Conservation (phyloP, 228 moss, liverwort and hornwort genomes). For the Sphagnum fallax region DNA sequence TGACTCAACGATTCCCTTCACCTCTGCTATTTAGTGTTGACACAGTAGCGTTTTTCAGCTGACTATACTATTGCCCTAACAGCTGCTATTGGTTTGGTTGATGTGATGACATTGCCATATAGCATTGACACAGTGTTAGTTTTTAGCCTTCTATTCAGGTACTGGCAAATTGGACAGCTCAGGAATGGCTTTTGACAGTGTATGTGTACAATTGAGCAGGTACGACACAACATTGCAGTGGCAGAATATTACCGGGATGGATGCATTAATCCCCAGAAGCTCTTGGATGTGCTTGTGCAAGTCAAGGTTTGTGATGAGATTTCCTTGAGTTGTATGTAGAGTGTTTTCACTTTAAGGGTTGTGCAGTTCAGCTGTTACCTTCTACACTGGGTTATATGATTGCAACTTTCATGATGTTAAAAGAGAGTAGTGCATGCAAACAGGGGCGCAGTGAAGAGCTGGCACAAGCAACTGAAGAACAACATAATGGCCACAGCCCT, state of each 20-base stretch:
- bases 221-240: slow-evolving; percentile 84
- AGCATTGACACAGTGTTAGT: no score
- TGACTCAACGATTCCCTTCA: no score
- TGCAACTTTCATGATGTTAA: background rate
- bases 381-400: no score
- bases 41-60: no score
- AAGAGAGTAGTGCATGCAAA: background rate
- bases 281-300: slow-evolving; percentile 71
- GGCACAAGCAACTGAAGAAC: slow-evolving; percentile 72
- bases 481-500: slow-evolving; percentile 53
- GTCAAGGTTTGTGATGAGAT: slow-evolving; percentile 55
- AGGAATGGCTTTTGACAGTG: background rate
- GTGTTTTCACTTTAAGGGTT: background rate
- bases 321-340: background rate
- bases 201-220: slow-evolving; percentile 32
- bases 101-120: no score
- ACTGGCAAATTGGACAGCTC: no score
- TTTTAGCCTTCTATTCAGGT: no score
- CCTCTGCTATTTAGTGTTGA: no score
- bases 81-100: no score
- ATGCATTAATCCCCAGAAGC: slow-evolving; percentile 70
- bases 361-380: background rate
- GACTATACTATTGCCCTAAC: no score
- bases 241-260: slow-evolving; percentile 85
- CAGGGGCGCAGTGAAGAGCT: slow-evolving; percentile 80